Percentiles rank a stretch among this genome's conserved stretches.
Conservation (phyloP, 176 grass and related monocot species). For the Oryza meridionalis region DNA sequence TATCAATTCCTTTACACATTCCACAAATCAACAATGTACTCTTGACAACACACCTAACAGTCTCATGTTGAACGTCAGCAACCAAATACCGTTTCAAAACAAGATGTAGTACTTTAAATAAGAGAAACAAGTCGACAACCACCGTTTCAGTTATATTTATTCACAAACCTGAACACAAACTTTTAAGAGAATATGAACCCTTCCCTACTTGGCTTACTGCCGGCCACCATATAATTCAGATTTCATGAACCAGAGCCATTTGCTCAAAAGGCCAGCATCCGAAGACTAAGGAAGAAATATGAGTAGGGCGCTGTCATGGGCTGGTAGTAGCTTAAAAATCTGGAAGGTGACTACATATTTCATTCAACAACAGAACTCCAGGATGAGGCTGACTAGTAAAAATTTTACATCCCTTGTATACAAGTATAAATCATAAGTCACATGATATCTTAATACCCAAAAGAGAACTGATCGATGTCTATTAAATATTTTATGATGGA, state of each 20-base stretch:
- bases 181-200: not conserved
- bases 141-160: not conserved
- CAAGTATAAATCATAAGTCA: not conserved
- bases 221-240: not conserved
- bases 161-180: not conserved
- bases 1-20: not conserved
- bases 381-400: not conserved
- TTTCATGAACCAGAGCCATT: not conserved
- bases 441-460: not conserved
- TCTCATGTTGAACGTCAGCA: not conserved
- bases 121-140: not conserved
- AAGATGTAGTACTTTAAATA: not conserved
- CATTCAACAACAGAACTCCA: not conserved
- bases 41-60: not conserved
- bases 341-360: not conserved
- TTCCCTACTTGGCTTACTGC: not conserved
- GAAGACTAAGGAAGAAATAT: not conserved
- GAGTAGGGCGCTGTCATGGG: not conserved
- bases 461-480: not conserved
- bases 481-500: not conserved
- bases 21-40: no score
- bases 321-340: not conserved
- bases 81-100: not conserved
- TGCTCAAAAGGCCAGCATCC: not conserved
- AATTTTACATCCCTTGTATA: not conserved